Conservation (phyloP, 768 basidiomycete species). For the Mycena galopus region DNA sequence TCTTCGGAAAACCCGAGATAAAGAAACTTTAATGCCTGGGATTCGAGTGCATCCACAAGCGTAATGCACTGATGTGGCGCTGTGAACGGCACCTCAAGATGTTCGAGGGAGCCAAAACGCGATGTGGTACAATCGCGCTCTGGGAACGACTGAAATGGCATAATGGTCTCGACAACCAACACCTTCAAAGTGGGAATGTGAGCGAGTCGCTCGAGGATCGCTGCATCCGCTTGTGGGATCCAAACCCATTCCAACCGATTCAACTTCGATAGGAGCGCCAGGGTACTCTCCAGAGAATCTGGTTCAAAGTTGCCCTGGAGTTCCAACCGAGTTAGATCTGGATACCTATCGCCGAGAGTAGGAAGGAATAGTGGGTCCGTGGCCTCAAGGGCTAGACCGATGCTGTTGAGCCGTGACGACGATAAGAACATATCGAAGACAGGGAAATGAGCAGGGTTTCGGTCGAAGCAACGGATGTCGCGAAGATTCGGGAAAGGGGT, state of each 20-base stretch:
- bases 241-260: neutral
- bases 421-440: neutral
- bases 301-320: neutral
- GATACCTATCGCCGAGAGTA: neutral
- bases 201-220: neutral
- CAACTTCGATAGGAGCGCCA: neutral
- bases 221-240: neutral
- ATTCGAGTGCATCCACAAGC: neutral
- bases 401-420: neutral
- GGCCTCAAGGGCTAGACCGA: neutral
- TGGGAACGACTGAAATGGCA: neutral
- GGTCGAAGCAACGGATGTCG: neutral
- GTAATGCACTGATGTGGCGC: neutral
- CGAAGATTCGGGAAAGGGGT: slow-evolving; percentile 1
- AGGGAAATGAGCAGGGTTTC: neutral
- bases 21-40: neutral
- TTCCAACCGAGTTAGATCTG: neutral
- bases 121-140: neutral
- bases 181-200: neutral
- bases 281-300: neutral
- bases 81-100: neutral
- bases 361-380: neutral
- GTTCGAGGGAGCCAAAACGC: neutral
- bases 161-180: neutral
- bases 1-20: neutral